phyloP scores from a whole-genome alignment of 352 stramenopile species.

The Phytophthora ohioensis region DNA sequence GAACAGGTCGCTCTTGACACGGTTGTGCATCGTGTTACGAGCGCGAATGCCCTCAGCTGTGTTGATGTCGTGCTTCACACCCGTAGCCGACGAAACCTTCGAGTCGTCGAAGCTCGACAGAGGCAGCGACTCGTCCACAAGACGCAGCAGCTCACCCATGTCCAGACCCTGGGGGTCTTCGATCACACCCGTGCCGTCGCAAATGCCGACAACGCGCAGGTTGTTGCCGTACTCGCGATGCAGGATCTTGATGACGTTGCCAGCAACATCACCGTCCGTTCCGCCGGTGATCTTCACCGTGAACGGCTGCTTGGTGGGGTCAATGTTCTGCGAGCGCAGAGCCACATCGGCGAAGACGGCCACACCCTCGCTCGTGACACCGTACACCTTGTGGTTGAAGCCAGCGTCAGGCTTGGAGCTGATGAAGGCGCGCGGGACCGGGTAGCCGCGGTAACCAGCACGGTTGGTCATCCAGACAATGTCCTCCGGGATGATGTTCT shows the following conservation, averaged over 20 bases:
- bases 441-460: slow-evolving; percentile 78
- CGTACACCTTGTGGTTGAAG: slow-evolving; percentile 92
- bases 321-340: slow-evolving; percentile 79
- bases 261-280: slow-evolving; percentile 97
- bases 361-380: slow-evolving; percentile 85
- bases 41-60: slow-evolving; percentile 87
- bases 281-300: slow-evolving; percentile 94
- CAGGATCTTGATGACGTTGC: slow-evolving; percentile 98
- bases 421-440: slow-evolving; percentile 86
- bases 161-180: slow-evolving; percentile 97
- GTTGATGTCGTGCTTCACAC: slow-evolving; percentile 87
- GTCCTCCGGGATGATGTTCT: slow-evolving; percentile 84
- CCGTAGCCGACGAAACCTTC: slow-evolving; percentile 52
- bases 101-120: slow-evolving; percentile 82
- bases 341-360: slow-evolving; percentile 84
- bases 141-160: slow-evolving; percentile 94
- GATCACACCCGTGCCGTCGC: slow-evolving; percentile 93
- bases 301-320: slow-evolving; percentile 77
- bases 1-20: slow-evolving; percentile 89
- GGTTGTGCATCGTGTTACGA: slow-evolving; percentile 98
- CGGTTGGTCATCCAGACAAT: slow-evolving; percentile 89
- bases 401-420: slow-evolving; percentile 86
- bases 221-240: slow-evolving; percentile 93
- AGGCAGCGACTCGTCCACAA: slow-evolving; percentile 91
- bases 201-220: slow-evolving; percentile 93